phyloP scores from a whole-genome alignment of 495 filamentous ascomycete genomes.

The Tuber borchii region DNA sequence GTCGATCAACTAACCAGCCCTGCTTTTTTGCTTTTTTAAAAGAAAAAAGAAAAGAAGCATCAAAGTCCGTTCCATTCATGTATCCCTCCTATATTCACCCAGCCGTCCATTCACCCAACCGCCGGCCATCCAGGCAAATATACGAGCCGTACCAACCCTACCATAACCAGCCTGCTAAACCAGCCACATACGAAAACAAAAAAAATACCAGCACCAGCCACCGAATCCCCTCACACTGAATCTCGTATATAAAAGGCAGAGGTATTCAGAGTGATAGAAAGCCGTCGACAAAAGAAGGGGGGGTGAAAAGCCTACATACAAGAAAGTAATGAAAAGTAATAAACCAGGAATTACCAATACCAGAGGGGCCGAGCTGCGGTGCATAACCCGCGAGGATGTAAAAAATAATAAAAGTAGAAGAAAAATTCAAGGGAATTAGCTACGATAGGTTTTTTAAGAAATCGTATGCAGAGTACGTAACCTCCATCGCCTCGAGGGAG shows the following conservation, averaged over 20 bases:
- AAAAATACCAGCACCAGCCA: neutral
- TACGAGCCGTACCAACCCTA: neutral
- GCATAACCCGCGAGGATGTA: neutral
- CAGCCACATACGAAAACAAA: neutral
- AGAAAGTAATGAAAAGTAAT: neutral
- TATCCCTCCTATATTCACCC: neutral
- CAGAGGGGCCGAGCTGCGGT: neutral
- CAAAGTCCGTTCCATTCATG: neutral
- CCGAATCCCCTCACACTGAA: neutral
- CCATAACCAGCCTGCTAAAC: neutral
- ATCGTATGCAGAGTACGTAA: neutral
- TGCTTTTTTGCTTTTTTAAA: neutral
- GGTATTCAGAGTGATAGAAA: neutral
- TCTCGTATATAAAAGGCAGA: neutral
- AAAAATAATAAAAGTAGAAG: neutral
- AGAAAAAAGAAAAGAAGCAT: neutral
- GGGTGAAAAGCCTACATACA: neutral
- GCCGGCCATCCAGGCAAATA: neutral
- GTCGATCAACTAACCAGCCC: neutral
- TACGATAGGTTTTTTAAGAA: neutral
- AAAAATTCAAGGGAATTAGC: constrained; percentile 5
- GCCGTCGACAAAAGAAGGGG: neutral
- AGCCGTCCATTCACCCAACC: neutral
- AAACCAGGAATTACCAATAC: neutral
- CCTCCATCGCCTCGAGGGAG: neutral